Evolutionary conservation across 768 basidiomycete species (phyloP).

Genomic region (Boletus speciosus): DNA sequence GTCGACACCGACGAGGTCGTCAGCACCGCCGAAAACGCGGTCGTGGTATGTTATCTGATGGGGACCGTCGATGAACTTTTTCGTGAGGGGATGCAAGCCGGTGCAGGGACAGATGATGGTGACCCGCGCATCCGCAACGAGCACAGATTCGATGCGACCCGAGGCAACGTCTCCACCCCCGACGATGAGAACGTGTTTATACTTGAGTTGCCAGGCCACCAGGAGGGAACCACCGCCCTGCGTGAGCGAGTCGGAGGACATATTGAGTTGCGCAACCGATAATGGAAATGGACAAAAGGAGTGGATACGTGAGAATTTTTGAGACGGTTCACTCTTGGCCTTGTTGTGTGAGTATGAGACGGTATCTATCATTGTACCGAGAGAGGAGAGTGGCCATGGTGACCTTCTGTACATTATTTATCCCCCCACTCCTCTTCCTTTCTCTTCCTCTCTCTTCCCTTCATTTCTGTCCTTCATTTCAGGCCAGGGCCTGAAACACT

Average conservation of each 20-base stretch:
- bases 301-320: background rate
- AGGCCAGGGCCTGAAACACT: background rate
- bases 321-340: background rate
- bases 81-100: conserved; percentile 62
- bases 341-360: background rate
- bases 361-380: background rate
- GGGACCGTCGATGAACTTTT: conserved; percentile 44
- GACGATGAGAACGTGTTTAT: conserved; percentile 82
- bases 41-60: conserved; percentile 63
- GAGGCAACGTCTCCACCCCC: conserved; percentile 94
- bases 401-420: conserved; percentile 3
- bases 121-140: conserved; percentile 74
- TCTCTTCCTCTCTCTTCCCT: background rate
- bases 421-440: background rate
- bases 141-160: conserved; percentile 80
- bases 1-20: conserved; percentile 67
- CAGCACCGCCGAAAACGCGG: conserved; percentile 58
- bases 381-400: conserved; percentile 22
- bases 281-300: background rate
- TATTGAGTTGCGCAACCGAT: background rate
- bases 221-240: conserved; percentile 71
- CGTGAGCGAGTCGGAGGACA: conserved; percentile 11
- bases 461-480: background rate
- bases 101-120: conserved; percentile 69
- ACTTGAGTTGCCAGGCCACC: conserved; percentile 89